phyloP scores from a whole-genome alignment of 306 rosid species.

The Casuarina cunninghamiana region DNA sequence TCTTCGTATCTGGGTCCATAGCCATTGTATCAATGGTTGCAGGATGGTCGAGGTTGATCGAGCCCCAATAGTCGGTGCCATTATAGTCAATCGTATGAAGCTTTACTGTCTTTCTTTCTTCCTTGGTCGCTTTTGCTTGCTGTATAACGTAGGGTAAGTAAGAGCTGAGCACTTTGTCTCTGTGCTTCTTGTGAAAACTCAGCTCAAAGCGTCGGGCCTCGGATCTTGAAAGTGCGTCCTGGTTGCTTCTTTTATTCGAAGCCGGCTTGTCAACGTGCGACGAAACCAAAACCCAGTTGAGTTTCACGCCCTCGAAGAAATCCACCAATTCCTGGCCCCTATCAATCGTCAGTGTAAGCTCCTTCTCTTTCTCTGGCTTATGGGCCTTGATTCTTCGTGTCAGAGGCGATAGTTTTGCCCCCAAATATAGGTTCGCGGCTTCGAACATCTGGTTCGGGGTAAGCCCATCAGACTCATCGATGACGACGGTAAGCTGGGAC shows the following conservation, averaged over 20 bases:
- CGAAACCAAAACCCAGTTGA: constrained; percentile 48
- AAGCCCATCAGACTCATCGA: constrained; percentile 53
- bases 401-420: constrained; percentile 26
- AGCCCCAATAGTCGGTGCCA: constrained; percentile 52
- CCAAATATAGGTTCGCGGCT: constrained; percentile 48
- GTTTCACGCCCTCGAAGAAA: constrained; percentile 37
- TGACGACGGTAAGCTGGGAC: constrained; percentile 39
- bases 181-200: constrained; percentile 44
- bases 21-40: constrained; percentile 49
- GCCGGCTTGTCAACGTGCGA: constrained; percentile 22
- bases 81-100: constrained; percentile 52
- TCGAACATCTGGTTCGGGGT: constrained; percentile 48
- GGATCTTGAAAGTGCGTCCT: neutral
- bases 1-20: constrained; percentile 45
- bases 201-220: constrained; percentile 48
- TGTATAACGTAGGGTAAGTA: constrained; percentile 44
- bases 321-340: constrained; percentile 40
- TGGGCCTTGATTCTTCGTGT: constrained; percentile 34
- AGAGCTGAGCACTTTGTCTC: constrained; percentile 38
- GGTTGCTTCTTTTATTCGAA: constrained; percentile 13
- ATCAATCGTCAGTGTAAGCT: constrained; percentile 40
- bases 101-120: constrained; percentile 47
- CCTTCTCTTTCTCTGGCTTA: constrained; percentile 40
- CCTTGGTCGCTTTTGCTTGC: constrained; percentile 28
- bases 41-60: constrained; percentile 52